Evolutionary conservation across 2,329 filamentous ascomycete species (phyloP).

Genomic region (Nemania serpens): DNA sequence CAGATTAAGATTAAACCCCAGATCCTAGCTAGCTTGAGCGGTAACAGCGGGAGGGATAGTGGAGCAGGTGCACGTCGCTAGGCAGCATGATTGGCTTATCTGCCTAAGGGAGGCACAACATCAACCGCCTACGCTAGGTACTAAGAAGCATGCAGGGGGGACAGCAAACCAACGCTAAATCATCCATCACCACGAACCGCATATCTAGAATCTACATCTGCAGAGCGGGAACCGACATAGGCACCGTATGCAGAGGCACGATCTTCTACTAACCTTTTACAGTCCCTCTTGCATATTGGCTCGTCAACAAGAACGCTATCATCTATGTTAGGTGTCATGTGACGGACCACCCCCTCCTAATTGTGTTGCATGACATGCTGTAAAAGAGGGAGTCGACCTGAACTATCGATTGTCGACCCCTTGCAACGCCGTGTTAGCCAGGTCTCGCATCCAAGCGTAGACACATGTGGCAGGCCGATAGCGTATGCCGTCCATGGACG

Average conservation of each 20-base stretch:
- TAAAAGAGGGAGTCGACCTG: background rate
- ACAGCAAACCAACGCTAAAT: background rate
- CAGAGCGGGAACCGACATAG: conserved; percentile 6
- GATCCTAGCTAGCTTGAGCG: background rate
- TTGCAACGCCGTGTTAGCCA: too few species aligned
- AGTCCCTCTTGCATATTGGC: background rate
- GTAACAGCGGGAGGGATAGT: background rate
- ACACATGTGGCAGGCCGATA: too few species aligned
- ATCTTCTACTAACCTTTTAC: conserved; percentile 7
- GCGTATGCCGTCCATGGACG: too few species aligned
- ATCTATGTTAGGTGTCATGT: background rate
- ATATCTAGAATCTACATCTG: background rate
- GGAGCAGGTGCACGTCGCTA: background rate
- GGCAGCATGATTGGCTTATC: conserved; percentile 12
- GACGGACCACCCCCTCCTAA: background rate
- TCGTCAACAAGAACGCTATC: background rate
- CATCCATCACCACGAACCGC: conserved; percentile 2
- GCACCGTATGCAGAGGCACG: background rate
- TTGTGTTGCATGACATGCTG: background rate
- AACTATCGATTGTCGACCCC: background rate
- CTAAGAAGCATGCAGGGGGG: background rate
- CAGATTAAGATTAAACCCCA: background rate
- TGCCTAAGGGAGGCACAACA: background rate
- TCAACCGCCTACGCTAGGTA: background rate
- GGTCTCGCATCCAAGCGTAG: too few species aligned